Evolutionary conservation across 371 early-diverging fungal species (phyloP), one percentile per base, ranked within the genome.

Genomic region (Globomyces sp.): DNA sequence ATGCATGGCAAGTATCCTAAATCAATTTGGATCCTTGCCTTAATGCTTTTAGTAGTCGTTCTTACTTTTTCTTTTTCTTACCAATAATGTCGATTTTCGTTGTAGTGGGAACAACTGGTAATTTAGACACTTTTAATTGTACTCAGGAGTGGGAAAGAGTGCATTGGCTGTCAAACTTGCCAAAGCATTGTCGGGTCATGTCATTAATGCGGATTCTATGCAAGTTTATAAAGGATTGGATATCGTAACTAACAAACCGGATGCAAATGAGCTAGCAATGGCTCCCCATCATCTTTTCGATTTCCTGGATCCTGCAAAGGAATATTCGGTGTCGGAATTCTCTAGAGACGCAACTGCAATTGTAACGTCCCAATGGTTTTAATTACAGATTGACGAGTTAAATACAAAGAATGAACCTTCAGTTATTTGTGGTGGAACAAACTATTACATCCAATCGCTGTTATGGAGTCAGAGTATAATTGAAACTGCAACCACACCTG

Each of bases 161-260:
- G 85, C 94, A 65, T 76, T 98, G 5, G 90, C 93, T 1, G 86
- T 97, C 41, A 91, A 93, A 66, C 74, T 98, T 48, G 91, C 93
- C 42, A 84, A 89, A 51, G 83, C 83, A 1, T 66, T 95, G 2
- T 72, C 84, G 42, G 97, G 96, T n/a, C 94, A 96, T 69, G 85
- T 95, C 41, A 92, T 98, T 73, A 96, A 95, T 73, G 92, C 91
- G 1, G 99, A 98, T 72, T 88, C 96, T 8, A 83, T 98, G 83
- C 99, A 98, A 83, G 92, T 90, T 39, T 68, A 71, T 48, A 81
- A 86, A 68, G 95, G 94, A 2, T 81, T 93, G 47, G 90, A 91
- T 68, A 89, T 95, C 47, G 87, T 92, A 24, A 96, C 97, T 37
- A 98, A 98, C 82, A 97, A 98, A 76, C 90, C 92, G 69, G 85